A percentile compares a stretch with the other conserved stretches of the same genome.
Conservation (phyloP, 192 early-diverging fungal species). For the Allomyces macrogynus region DNA sequence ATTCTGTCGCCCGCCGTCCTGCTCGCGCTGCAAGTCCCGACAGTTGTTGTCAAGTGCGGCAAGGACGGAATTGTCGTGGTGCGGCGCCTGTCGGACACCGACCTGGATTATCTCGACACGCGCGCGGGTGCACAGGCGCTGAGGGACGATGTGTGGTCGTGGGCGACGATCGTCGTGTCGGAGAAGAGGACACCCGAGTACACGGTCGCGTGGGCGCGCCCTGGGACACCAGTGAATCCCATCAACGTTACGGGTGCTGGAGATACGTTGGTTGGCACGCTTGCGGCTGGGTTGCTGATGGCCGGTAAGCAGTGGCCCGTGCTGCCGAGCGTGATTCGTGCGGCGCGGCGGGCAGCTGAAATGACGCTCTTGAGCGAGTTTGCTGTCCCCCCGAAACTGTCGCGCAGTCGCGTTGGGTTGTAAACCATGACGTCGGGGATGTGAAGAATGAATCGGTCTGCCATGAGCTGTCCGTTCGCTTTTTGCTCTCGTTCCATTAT, state of each 20-base stretch:
- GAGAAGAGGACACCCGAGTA: conserved; percentile 3
- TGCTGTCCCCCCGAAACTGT: no score
- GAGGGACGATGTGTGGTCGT: neutral
- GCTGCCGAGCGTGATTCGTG: no score
- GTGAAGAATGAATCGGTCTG: no score
- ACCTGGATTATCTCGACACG: neutral
- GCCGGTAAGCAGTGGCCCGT: no score
- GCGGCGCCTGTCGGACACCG: conserved; percentile 9
- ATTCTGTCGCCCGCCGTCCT: conserved; percentile 11
- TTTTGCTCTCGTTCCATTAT: no score
- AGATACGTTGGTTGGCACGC: conserved; percentile 27
- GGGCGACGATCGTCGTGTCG: neutral
- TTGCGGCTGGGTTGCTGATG: neutral
- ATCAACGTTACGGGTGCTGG: conserved; percentile 60
- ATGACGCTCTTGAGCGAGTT: no score
- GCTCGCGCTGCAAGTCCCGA: conserved; percentile 27
- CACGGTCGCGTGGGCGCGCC: conserved; percentile 15
- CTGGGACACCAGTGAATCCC: conserved; percentile 6
- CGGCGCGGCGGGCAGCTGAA: no score
- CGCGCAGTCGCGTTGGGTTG: no score
- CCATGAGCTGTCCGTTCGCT: no score
- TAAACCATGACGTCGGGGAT: no score
- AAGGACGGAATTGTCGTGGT: conserved; percentile 31
- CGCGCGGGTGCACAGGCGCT: neutral
- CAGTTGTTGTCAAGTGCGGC: conserved; percentile 48